Conservation (phyloP, 2,329 filamentous ascomycete genomes). For the Escovopsis weberi region DNA sequence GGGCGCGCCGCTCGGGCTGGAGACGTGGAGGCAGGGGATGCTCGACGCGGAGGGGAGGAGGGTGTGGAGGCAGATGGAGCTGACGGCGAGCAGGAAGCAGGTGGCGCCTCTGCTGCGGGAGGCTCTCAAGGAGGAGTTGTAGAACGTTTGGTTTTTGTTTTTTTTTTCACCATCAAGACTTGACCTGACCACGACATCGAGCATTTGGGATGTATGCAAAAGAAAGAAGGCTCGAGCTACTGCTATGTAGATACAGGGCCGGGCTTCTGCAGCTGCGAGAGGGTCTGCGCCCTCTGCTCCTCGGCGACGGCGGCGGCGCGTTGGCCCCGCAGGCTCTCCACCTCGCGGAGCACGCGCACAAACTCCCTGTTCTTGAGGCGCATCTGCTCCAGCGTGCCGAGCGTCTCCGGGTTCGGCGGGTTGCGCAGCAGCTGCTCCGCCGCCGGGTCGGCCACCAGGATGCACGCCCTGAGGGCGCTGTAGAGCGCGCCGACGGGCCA, state of each 20-base stretch:
- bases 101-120: conserved; percentile 52
- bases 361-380: conserved; percentile 19
- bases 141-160: neutral
- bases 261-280: neutral
- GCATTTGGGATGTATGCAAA: neutral
- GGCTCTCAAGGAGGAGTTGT: conserved; percentile 24
- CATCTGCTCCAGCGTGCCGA: conserved; percentile 7
- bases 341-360: conserved; percentile 16
- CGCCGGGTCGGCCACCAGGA: conserved; percentile 38
- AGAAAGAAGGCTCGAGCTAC: too few relatives aligned
- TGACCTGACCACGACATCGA: too few relatives aligned
- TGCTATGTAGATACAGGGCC: too few relatives aligned
- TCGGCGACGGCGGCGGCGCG: conserved; percentile 5
- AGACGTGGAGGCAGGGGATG: conserved; percentile 34
- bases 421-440: conserved; percentile 22
- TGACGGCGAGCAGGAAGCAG: conserved; percentile 52
- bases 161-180: too few relatives aligned
- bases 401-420: conserved; percentile 3
- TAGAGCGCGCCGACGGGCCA: conserved; percentile 28
- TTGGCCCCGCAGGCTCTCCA: conserved; percentile 13
- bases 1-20: conserved; percentile 39
- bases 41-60: conserved; percentile 35
- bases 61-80: conserved; percentile 52
- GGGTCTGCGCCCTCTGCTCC: conserved; percentile 6
- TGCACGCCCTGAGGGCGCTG: conserved; percentile 35